Percentiles rank a stretch among this genome's conserved stretches.
Evolutionary conservation across 73 alveolate species (phyloP).

Genomic region (Halteria grandinella): DNA sequence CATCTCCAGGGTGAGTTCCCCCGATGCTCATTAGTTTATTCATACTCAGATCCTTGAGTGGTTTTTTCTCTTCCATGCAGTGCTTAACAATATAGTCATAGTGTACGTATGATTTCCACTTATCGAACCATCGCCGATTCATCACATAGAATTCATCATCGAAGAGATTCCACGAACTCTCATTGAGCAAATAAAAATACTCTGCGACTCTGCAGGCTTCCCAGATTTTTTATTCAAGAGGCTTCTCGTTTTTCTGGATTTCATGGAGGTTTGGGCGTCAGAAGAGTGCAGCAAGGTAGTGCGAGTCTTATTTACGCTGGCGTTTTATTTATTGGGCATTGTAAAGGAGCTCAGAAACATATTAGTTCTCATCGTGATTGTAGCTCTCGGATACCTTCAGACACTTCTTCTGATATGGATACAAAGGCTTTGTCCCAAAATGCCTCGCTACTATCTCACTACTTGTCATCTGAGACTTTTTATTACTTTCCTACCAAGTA

Average conservation of each 20-base stretch:
- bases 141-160: constrained; percentile 54
- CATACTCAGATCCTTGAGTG: background rate
- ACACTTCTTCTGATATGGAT: constrained; percentile 22
- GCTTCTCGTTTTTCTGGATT: no score
- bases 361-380: constrained; percentile 7
- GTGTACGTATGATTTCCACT: constrained; percentile 54
- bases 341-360: no score
- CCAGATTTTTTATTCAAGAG: no score
- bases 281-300: no score
- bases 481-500: no score
- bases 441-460: background rate
- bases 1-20: constrained; percentile 48
- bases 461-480: no score
- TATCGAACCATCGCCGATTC: constrained; percentile 58
- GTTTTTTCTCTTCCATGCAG: constrained; percentile 2
- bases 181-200: constrained; percentile 13
- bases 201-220: constrained; percentile 26
- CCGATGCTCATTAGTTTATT: constrained; percentile 4
- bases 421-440: constrained; percentile 4
- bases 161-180: constrained; percentile 45
- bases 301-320: no score
- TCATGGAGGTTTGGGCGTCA: no score
- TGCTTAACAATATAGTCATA: constrained; percentile 53
- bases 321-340: no score
- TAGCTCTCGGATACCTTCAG: background rate